Evolutionary conservation across 169 alveolate genomes (phyloP), one percentile per base, ranked within the genome.

Genomic region (Eimeria maxima): DNA sequence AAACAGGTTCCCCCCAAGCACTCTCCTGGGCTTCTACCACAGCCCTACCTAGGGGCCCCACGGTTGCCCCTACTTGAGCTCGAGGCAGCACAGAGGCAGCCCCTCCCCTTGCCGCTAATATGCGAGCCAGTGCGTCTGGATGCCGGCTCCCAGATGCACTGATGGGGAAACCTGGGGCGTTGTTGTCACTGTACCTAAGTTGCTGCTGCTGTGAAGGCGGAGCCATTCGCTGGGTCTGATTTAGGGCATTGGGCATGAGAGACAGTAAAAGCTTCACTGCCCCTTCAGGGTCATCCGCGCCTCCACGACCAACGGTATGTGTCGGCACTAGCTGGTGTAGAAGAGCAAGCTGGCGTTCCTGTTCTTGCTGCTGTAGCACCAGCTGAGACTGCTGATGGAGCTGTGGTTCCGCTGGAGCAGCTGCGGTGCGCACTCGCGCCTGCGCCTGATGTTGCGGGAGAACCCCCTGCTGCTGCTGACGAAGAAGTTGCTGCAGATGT

Each of bases 241-340:
- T 38, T 0, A 38, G 71, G 67, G 93, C 7, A 63, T 60, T 84
- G 29, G 93, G 93, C 57, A 84, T 84, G 42, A 84, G 93, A 22
- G 93, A 84, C 80, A 84, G 80, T 14, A 84, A 57, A 44, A 84
- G 93, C 78, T 84, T 84, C 71, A 84, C 14, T 38, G 93, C 55
- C 38, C 45, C 93, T 53, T 84, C 76, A 13, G 74, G 93, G 38
- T 60, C 78, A 29, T 44, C 93, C 63, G 93, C 27, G 74, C 80
- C 93, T n/a, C 74, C 93, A 47, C 93, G 76, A 38, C 93, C 76
- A 27, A 84, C 27, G 1, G 80, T 29, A 18, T 53, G 67, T 4
- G 93, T 44, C 24, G 93, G 93, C 93, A 84, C 53, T 69, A 84
- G 69, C 76, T 84, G 93, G 38, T 84, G 93, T 44, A 84, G 78